These are phyloP conservation scores for Taphrina communis DNA, from an alignment of 1,139 yeast genomes.

Conservation along the genomic window DNA sequence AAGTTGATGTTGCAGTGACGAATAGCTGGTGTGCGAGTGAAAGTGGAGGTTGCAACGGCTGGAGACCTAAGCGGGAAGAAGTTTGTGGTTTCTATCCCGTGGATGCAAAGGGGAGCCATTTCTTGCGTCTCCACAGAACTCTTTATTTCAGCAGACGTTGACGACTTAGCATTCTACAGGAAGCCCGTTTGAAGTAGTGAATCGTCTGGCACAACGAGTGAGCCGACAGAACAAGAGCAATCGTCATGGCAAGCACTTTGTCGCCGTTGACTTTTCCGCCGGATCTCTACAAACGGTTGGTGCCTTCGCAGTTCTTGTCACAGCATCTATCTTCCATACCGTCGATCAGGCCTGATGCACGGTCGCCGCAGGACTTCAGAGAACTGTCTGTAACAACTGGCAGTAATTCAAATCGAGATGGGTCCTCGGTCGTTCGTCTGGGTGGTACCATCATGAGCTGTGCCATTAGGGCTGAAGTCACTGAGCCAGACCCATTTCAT, in stretches of 20 bases:
- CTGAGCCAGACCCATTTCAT: conserved; percentile 41
- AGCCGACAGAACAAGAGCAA: not conserved
- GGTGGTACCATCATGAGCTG: conserved; percentile 43
- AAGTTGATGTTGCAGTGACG: too few relatives aligned
- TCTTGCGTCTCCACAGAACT: conserved; percentile 8
- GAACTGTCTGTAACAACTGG: conserved; percentile 36
- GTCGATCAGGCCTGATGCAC: conserved; percentile 42
- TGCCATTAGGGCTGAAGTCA: conserved; percentile 43
- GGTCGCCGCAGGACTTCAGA: conserved; percentile 41
- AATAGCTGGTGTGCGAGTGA: too few relatives aligned
- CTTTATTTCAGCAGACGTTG: not conserved
- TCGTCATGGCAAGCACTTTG: conserved; percentile 11
- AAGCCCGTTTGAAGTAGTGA: too few relatives aligned
- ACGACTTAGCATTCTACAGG: too few relatives aligned
- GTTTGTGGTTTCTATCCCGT: not conserved
- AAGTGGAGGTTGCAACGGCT: not conserved
- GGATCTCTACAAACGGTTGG: conserved; percentile 43
- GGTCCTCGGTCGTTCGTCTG: conserved; percentile 42
- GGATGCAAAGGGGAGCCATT: not conserved
- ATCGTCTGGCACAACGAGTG: not conserved
- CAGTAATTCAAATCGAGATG: conserved; percentile 40
- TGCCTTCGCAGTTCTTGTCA: conserved; percentile 39
- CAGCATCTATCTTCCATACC: conserved; percentile 31
- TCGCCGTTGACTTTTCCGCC: conserved; percentile 37
- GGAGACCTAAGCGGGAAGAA: not conserved